Base-by-base conservation (phyloP, 192 early-diverging fungal species). In the Mortierella hygrophila region DNA sequence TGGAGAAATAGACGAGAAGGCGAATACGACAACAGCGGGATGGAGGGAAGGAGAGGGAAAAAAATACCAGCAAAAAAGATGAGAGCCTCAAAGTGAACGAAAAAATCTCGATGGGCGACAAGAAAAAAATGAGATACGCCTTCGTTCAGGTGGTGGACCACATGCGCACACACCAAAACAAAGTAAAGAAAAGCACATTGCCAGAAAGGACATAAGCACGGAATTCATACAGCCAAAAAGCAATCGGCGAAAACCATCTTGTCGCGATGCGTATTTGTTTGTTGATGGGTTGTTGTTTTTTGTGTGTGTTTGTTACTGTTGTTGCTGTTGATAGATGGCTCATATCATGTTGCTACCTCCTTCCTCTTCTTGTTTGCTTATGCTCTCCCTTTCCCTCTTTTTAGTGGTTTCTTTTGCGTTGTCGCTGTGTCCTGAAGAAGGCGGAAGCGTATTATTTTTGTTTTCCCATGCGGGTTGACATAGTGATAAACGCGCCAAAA, bases 1-100 rank as follows among this genome's bases (percentile, higher is more conserved):
- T 75, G 80, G 73, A 75, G 72, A 75, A 75, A 54, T 52, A 32
- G 38, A 79, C 10, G 72, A 42, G 9, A 26, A 72, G 71, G 16
- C 32, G 11, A 57, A 57, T 20, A 35, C n/a, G 13, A 44, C n/a
- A 75, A 54, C 11, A 74, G 7, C 9, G 68, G 20, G 49, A 52
- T 21, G 38, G 70, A 38, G 70, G 41, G 23, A 29, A 42, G 65
- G 6, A 65, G 54, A 80, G 55, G 44, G 9, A 75, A 72, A 79
- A 79, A 79, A 37, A 72, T 57, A 38, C 49, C 44, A 68, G 55
- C 20, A 76, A 23, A 35, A 35, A 55, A 65, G 46, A 47, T 37
- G 47, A 68, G 37, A 74, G 70, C 21, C 21, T 26, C 37, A 44
- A 18, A 49, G 16, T n/a, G 20, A 20, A 72, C 47, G 21, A 72